Evolutionary conservation across 2,329 filamentous ascomycete genomes (phyloP), one percentile per base, ranked within the genome.

Genomic region (Botrytis elliptica): DNA sequence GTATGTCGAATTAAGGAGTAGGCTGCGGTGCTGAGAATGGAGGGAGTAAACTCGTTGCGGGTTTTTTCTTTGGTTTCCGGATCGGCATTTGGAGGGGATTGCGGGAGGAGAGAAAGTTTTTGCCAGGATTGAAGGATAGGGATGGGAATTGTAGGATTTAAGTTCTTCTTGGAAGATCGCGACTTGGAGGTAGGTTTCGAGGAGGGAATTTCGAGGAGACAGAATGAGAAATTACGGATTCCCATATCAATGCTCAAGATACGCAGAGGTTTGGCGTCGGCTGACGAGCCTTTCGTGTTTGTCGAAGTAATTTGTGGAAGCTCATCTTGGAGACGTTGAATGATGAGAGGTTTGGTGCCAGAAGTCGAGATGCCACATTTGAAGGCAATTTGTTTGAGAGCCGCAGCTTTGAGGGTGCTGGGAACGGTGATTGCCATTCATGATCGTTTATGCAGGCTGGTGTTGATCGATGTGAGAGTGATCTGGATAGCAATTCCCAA

Each of bases 241-340:
- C 93, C 93, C 89, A 96, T 92, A 81, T 97, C 93, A 75, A 97
- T 91, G 80, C 92, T 95, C 49, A 96, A 82, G 38, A 96, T 85
- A 62, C 90, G 76, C 36, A 73, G 49, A 25, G 75, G 73, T 73
- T 74, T 68, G 49, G 75, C 33, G 33, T 55, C 22, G 55, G 75
- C 44, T 55, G 74, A 67, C 40, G 73, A 74, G 79, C 76, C 29
- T n/a, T 78, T 75, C 49, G 74, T 29, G 2, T 25, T n/a, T 16
- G 71, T 42, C 16, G 36, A 71, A 7, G 49, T 59, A 40, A 73
- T 52, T 9, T 38, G 64, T 4, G 72, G 62, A 29, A 84, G 78
- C 69, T 84, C 83, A 71, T 82, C 79, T 44, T 83, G 78, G 29
- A 93, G 83, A 0, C 88, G 85, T n/a, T 83, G 77, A 18, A 84